Evolutionary conservation across 768 basidiomycete genomes (phyloP).

Genomic region (Vararia minispora): DNA sequence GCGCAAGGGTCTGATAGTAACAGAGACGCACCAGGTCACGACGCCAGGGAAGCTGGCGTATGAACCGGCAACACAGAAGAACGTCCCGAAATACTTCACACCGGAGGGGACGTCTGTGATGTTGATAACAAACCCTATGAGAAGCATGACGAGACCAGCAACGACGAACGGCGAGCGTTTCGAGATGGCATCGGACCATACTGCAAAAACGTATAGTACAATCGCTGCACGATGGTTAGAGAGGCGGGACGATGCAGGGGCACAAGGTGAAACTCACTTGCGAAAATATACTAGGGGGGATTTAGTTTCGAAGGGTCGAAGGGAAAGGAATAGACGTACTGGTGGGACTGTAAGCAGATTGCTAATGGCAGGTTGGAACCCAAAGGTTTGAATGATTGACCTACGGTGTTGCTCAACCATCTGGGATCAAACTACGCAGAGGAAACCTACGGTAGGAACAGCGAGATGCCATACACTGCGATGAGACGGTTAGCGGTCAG

Average conservation of each 20-base stretch:
- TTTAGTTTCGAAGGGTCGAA: too few species aligned
- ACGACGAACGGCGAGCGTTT: constrained; percentile 50
- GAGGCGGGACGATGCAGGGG: too few species aligned
- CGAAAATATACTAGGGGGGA: too few species aligned
- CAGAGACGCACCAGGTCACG: constrained; percentile 40
- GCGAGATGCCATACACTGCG: constrained; percentile 56
- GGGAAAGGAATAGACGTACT: too few species aligned
- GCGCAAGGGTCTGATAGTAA: background rate
- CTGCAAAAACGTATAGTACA: constrained; percentile 38
- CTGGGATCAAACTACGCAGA: background rate
- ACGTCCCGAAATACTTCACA: constrained; percentile 64
- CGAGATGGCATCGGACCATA: constrained; percentile 45
- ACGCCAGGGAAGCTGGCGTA: constrained; percentile 51
- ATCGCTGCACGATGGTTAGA: constrained; percentile 28
- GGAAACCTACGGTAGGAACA: constrained; percentile 53
- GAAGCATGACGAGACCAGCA: constrained; percentile 34
- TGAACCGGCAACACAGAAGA: constrained; percentile 53
- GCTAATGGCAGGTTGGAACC: constrained; percentile 38
- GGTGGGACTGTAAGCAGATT: constrained; percentile 56
- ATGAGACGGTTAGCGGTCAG: background rate
- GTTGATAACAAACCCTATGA: constrained; percentile 55
- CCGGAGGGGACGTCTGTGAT: constrained; percentile 40
- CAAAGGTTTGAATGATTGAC: constrained; percentile 30
- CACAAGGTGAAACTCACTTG: constrained; percentile 32
- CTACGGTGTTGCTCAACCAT: background rate